Conservation (phyloP, 23 red algal species). For the Gracilaria gracilis region DNA sequence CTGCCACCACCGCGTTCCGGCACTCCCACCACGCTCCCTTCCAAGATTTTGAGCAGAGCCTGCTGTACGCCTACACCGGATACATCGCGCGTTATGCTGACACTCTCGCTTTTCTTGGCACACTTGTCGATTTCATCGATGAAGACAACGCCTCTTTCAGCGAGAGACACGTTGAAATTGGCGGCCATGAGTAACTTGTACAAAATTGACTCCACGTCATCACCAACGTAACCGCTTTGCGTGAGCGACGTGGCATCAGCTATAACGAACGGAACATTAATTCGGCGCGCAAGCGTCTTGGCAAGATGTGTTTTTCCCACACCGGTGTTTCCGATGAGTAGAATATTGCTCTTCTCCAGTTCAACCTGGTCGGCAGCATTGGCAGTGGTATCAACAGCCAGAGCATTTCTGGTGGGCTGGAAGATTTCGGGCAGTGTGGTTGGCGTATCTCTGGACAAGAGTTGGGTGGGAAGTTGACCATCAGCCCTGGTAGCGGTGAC, state of each 20-base stretch:
- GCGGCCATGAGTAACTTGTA: conserved; percentile 92
- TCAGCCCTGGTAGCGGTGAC: conserved; percentile 27
- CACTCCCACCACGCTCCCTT: conserved; percentile 90
- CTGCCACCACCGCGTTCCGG: conserved; percentile 88
- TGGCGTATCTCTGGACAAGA: conserved; percentile 34
- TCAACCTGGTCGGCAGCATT: conserved; percentile 60
- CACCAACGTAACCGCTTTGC: conserved; percentile 95
- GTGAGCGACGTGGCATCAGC: conserved; percentile 96
- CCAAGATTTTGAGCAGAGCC: conserved; percentile 97
- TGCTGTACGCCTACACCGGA: conserved; percentile 96
- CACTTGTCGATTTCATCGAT: conserved; percentile 98
- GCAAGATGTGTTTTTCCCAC: conserved; percentile 96
- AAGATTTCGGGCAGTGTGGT: conserved; percentile 58
- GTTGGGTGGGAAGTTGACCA: conserved; percentile 26
- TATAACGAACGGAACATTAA: conserved; percentile 91
- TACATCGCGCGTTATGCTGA: conserved; percentile 95
- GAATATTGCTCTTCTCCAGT: conserved; percentile 93
- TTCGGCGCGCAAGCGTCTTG: conserved; percentile 81
- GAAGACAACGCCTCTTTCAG: conserved; percentile 93
- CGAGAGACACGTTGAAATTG: conserved; percentile 84
- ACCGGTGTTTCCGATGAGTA: conserved; percentile 92
- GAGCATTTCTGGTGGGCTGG: conserved; percentile 37
- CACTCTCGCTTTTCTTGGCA: conserved; percentile 84
- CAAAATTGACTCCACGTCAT: conserved; percentile 96
- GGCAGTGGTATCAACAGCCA: conserved; percentile 1